Base-by-base conservation (phyloP, 192 early-diverging fungal species). In the Podila epigama region DNA sequence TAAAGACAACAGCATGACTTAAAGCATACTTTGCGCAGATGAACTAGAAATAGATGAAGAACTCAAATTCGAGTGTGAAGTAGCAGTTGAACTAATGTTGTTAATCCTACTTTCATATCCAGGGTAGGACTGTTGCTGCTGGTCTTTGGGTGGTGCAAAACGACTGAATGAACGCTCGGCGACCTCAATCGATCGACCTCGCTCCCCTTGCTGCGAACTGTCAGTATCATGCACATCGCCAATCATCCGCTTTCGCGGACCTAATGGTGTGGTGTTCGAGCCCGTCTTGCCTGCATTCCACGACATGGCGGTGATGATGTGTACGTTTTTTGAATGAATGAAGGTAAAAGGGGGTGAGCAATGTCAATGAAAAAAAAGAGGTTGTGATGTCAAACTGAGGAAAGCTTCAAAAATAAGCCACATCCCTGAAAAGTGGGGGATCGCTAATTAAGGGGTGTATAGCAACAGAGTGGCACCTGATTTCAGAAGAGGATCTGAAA, bases 211-310 rank as follows among this genome's bases (percentile, higher is more conserved):
- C 16, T 64, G 20, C 44, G 51, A 33, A 41, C 41, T 12, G 7
- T 72, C 42, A 10, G 27, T 15, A 2, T 37, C 28, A 42, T 39
- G 32, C n/a, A 75, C 58, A 5, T 75, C 70, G 52, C 63, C 70
- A 55, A 75, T 52, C 63, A 61, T 61, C 10, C 70, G 63, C 58
- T 75, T 75, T n/a, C 70, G 70, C 33, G 70, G 48, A 27, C 70
- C 70, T n/a, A 75, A 52, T 9, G 70, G 70, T 16, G 64, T 66
- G 33, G 22, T 75, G 32, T 75, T 75, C 29, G 70, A 66, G 51
- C 70, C 70, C 10, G 70, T 75, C 33, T 75, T 75, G 22, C 70
- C 70, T 29, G 51, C 13, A 42, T 75, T 75, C 64, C 70, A 62
- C 7, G 57, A 41, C 70, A 73, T 75, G 70, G 31, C 39, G 20